Base-by-base conservation (phyloP, 345 rosid genomes). In the Arabis hirsuta region DNA sequence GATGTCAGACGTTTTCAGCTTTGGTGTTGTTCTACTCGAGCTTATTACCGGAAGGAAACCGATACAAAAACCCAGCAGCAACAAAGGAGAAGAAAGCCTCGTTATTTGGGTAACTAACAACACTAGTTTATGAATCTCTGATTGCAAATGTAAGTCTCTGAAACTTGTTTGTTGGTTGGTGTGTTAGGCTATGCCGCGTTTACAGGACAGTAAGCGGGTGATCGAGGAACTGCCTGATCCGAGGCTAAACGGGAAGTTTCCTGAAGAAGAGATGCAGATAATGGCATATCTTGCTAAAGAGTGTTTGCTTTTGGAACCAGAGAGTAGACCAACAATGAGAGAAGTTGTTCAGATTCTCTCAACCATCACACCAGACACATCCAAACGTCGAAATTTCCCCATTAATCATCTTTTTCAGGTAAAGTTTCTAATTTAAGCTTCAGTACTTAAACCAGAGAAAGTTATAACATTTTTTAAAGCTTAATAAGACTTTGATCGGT, bases 261-360 rank as follows among this genome's bases (percentile, higher is more conserved):
- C 84, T 0, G 87, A 87, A 73, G 97, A 91, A 78, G 99, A 91
- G 72, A 82, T 95, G 85, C 93, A 87, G 67, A 86, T 91, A 75
- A 85, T 91, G 91, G 99, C 99, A 54, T 95, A 90, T 74, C 86
- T 95, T 29, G 93, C 97, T 52, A 95, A 86, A 84, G 97, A 95
- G 69, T 95, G 99, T 82, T 78, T 95, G 81, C 82, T 86, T 67
- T 68, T 88, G 77, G 97, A 91, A 69, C 97, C 99, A 34, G 97
- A 95, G 62, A 81, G 88, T 67, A 84, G 97, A 29, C 99, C 99
- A 60, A 88, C 93, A 71, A 95, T 95, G 99, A 83, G 89, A 59
- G 99, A 95, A 77, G 92, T 91, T 78, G 99, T 90, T 73, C 97
- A 95, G 75, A 95, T 91, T 80, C 96, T 95, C 70, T 90, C 96